Evolutionary conservation across 495 filamentous ascomycete genomes (phyloP).

Genomic region (Bacidia rubella): DNA sequence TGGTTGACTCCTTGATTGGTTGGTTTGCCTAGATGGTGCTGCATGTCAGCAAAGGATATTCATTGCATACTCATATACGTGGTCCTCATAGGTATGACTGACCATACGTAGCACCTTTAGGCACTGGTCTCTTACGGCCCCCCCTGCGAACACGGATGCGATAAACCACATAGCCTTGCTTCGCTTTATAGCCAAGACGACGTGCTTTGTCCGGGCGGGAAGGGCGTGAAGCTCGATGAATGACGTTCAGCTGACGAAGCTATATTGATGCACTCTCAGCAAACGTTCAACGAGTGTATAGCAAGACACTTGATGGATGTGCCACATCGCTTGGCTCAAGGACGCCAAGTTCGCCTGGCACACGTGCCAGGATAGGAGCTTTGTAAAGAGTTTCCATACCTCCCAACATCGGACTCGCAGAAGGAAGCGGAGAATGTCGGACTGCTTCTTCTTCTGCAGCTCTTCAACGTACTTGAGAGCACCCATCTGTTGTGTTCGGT

Average conservation of each 20-base stretch:
- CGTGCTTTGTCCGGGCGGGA: conserved; percentile 99
- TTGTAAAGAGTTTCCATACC: conserved; percentile 51
- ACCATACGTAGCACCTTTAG: conserved; percentile 99
- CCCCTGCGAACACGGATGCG: conserved; percentile 93
- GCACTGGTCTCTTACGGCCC: conserved; percentile 88
- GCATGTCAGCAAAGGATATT: conserved; percentile 11
- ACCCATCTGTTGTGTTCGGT: conserved; percentile 48
- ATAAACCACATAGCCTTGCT: conserved; percentile 99
- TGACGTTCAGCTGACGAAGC: conserved; percentile 96
- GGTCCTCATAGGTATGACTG: conserved; percentile 22
- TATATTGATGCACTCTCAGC: conserved; percentile 99
- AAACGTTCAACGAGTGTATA: conserved; percentile 99
- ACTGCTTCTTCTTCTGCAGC: conserved; percentile 99
- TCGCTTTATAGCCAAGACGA: conserved; percentile 99
- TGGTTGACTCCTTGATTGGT: conserved; percentile 99
- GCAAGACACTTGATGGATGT: conserved; percentile 43
- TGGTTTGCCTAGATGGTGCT: conserved; percentile 63
- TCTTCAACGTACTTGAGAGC: conserved; percentile 99
- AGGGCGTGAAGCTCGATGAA: conserved; percentile 95
- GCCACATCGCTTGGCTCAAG: conserved; percentile 9
- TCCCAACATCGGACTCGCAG: conserved; percentile 99
- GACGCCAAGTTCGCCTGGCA: conserved; percentile 8
- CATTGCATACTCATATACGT: neutral
- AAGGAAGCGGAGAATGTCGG: conserved; percentile 97
- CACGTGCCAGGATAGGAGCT: conserved; percentile 22